These are phyloP conservation scores for Leucocoprinus leucothites DNA, from an alignment of 768 basidiomycete genomes.

Conservation along the genomic window DNA sequence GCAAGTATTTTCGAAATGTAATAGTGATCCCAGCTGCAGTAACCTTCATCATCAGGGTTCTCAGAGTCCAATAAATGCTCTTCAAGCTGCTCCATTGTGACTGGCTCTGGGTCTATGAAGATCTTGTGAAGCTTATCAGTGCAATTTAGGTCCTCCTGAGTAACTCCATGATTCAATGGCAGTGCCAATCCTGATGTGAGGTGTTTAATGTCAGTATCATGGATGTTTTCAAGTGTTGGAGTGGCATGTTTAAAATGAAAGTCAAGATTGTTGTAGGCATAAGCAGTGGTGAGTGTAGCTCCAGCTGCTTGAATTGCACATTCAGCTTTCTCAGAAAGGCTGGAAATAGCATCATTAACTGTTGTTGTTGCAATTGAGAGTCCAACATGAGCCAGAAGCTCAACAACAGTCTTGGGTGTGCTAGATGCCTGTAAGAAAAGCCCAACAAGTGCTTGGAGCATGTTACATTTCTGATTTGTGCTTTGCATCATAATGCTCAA, in stretches of 20 bases:
- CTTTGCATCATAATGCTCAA: conserved; percentile 16
- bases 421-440: neutral
- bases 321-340: neutral
- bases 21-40: neutral
- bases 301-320: neutral
- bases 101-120: neutral
- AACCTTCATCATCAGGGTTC: neutral
- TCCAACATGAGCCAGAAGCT: neutral
- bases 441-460: conserved; percentile 8
- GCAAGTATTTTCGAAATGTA: neutral
- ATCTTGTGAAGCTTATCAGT: neutral
- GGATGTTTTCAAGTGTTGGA: conserved; percentile 26
- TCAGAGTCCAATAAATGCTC: neutral
- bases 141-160: neutral
- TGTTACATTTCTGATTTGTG: conserved; percentile 13
- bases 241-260: conserved; percentile 27
- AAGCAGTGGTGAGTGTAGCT: conserved; percentile 1
- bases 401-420: neutral
- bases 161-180: neutral
- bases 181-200: neutral
- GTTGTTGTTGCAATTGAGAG: neutral
- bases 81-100: neutral
- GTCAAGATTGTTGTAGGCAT: conserved; percentile 44
- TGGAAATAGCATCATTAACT: neutral
- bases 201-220: conserved; percentile 6